A percentile compares a stretch with the other conserved stretches of the same genome.
Evolutionary conservation across 345 rosid genomes (phyloP).

Genomic region (Lenwebbia sp.): DNA sequence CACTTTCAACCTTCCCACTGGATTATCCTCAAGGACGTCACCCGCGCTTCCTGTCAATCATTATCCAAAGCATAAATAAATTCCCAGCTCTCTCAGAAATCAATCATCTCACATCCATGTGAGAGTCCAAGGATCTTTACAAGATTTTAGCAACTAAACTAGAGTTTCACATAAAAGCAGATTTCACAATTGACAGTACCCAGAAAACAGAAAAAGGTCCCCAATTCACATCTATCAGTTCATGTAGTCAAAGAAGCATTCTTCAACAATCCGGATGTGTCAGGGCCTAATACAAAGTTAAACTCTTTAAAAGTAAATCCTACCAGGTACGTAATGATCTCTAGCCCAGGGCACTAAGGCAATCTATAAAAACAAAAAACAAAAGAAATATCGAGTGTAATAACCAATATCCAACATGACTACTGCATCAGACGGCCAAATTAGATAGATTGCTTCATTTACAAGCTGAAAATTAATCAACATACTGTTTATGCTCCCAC

Average conservation of each 20-base stretch:
- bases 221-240: neutral
- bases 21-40: constrained; percentile 91
- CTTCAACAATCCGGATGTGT: neutral
- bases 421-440: neutral
- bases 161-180: neutral
- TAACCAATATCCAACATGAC: neutral
- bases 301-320: neutral
- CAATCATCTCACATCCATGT: neutral
- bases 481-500: neutral
- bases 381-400: neutral
- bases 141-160: neutral
- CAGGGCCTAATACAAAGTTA: neutral
- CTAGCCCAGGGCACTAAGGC: no score
- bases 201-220: neutral
- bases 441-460: neutral
- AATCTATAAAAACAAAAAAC: no score
- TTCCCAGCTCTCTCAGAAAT: neutral
- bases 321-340: neutral
- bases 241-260: neutral
- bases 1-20: constrained; percentile 86
- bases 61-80: neutral
- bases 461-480: neutral
- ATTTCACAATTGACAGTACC: neutral
- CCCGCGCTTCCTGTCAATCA: constrained; percentile 79
- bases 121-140: neutral